Evolutionary conservation across 2,329 filamentous ascomycete species (phyloP).

Genomic region (Ceratocystis papillata): DNA sequence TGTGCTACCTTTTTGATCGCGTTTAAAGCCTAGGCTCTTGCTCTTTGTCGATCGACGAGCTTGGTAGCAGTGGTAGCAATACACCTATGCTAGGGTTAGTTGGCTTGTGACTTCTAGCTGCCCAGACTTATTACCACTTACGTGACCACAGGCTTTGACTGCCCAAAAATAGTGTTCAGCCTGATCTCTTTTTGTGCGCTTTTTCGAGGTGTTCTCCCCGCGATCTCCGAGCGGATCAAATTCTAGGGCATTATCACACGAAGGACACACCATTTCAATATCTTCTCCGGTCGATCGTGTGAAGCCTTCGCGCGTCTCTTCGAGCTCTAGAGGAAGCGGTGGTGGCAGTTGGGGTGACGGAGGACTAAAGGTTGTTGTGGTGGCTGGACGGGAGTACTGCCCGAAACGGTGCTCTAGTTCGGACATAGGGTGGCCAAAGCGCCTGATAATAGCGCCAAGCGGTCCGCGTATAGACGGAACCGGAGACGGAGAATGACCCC

Average conservation of each 20-base stretch:
- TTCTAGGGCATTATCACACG: constrained; percentile 74
- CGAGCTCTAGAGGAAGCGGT: constrained; percentile 30
- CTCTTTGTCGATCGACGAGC: constrained; percentile 38
- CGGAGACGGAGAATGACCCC: not conserved
- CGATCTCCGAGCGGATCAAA: constrained; percentile 45
- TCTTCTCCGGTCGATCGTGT: constrained; percentile 62
- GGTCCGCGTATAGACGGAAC: not conserved
- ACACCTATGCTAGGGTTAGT: constrained; percentile 40
- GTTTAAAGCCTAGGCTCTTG: constrained; percentile 24
- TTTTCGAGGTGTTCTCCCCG: constrained; percentile 28
- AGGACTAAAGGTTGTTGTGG: constrained; percentile 29
- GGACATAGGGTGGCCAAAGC: not conserved
- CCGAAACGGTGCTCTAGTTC: not conserved
- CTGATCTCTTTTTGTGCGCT: constrained; percentile 37
- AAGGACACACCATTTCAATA: constrained; percentile 68
- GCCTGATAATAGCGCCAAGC: not conserved
- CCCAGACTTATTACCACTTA: constrained; percentile 38
- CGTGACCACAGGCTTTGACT: constrained; percentile 82
- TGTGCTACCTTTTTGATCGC: constrained; percentile 8
- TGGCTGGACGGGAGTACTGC: constrained; percentile 25
- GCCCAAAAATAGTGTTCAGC: constrained; percentile 86
- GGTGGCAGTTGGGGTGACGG: constrained; percentile 29
- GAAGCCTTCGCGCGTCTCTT: constrained; percentile 56
- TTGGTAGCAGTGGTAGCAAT: constrained; percentile 52
- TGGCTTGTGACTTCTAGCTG: not conserved